Conservation (phyloP, 164 flowering plant species). For the Akebia trifoliata region DNA sequence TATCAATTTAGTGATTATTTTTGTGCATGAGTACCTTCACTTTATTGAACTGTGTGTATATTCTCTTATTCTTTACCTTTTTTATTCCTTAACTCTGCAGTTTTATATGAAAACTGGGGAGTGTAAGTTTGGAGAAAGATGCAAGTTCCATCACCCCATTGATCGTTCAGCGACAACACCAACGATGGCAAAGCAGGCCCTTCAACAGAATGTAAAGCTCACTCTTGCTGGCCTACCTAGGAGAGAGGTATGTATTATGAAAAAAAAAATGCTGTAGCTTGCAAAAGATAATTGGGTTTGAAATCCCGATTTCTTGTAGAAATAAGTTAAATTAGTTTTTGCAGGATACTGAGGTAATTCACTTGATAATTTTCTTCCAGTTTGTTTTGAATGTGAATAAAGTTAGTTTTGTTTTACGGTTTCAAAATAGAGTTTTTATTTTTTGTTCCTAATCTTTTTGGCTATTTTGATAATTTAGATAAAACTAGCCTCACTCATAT, state of each 20-base stretch:
- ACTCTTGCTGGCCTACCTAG: conserved; percentile 94
- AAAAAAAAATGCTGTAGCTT: no score
- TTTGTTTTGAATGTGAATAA: no score
- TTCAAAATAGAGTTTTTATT: no score
- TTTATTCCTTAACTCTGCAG: conserved; percentile 27
- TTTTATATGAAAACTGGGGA: conserved; percentile 87
- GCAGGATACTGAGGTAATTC: no score
- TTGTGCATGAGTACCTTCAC: background rate
- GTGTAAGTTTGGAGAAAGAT: conserved; percentile 80
- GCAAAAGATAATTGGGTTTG: no score
- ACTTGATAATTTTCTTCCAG: no score
- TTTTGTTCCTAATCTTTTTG: no score
- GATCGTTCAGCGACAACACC: conserved; percentile 53
- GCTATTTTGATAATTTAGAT: no score
- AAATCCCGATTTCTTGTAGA: no score
- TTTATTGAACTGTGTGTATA: background rate
- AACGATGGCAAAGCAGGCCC: conserved; percentile 29
- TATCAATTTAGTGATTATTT: background rate
- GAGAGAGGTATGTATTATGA: conserved; percentile 72
- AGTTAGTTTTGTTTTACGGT: no score
- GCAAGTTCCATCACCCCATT: conserved; percentile 88
- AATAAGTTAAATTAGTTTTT: no score
- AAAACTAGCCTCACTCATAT: no score
- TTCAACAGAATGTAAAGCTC: conserved; percentile 55
- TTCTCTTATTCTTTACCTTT: background rate